Conservation (phyloP, 192 early-diverging fungal species). For the Backusella psychrophila region DNA sequence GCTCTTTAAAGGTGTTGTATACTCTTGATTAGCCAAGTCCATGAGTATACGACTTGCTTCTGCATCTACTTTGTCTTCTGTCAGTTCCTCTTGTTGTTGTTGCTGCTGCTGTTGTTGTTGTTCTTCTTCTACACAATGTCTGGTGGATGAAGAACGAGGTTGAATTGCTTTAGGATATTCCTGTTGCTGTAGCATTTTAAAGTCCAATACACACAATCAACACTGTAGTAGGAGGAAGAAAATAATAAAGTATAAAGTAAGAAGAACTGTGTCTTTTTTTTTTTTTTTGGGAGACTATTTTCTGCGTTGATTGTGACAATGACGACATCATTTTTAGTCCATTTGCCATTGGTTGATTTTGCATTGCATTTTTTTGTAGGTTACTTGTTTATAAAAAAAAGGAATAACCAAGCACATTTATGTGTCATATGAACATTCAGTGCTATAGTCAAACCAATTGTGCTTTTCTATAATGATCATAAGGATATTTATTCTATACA, state of each 20-base stretch:
- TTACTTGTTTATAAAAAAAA: background rate
- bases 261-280: background rate
- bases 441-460: too few species aligned
- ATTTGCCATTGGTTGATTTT: background rate
- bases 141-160: conserved; percentile 26
- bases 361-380: background rate
- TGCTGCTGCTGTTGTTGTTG: background rate
- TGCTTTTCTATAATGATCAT: too few species aligned
- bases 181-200: conserved; percentile 9
- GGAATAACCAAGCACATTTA: too few species aligned
- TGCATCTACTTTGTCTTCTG: conserved; percentile 30
- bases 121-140: conserved; percentile 1
- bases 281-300: background rate
- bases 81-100: background rate
- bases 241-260: background rate
- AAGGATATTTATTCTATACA: background rate
- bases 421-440: too few species aligned
- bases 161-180: conserved; percentile 18
- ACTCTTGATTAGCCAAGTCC: conserved; percentile 33
- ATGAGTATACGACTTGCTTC: conserved; percentile 38
- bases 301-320: background rate
- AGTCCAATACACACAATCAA: background rate
- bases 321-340: background rate
- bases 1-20: background rate
- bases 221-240: background rate